These are phyloP conservation scores for Chrysoporthe cubensis DNA, from an alignment of 2,329 filamentous ascomycete genomes.

Conservation along the genomic window DNA sequence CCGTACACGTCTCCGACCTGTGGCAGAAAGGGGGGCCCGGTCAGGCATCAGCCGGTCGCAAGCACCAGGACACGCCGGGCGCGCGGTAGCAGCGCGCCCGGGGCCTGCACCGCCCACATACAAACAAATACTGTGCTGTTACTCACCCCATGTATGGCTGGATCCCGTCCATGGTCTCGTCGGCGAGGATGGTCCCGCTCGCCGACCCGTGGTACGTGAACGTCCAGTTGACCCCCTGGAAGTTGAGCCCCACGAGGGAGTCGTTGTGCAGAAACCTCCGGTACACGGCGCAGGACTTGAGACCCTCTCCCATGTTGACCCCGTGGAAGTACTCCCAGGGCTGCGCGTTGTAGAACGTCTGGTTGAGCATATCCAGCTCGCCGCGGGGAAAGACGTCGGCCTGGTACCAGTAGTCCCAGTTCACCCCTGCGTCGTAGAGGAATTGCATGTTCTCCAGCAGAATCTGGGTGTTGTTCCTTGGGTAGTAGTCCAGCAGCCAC, in stretches of 20 bases:
- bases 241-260: constrained; percentile 14
- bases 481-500: constrained; percentile 39
- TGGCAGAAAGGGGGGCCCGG: background rate
- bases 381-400: constrained; percentile 18
- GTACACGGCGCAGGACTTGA: constrained; percentile 23
- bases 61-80: background rate
- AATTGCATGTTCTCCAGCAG: constrained; percentile 18
- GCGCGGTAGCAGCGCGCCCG: too few species aligned
- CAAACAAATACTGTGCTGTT: background rate
- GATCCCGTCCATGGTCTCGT: constrained; percentile 21
- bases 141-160: constrained; percentile 23
- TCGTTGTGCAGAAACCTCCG: constrained; percentile 18
- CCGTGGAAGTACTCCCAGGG: constrained; percentile 23
- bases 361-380: constrained; percentile 21
- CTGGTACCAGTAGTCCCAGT: constrained; percentile 24
- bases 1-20: constrained; percentile 22
- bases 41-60: background rate
- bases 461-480: constrained; percentile 36
- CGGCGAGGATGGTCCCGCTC: constrained; percentile 21
- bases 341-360: constrained; percentile 13
- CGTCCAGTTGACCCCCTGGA: constrained; percentile 22
- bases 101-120: background rate
- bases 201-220: constrained; percentile 22
- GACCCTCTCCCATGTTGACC: constrained; percentile 17
- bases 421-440: constrained; percentile 19